phyloP scores from a whole-genome alignment of 1,139 yeast genomes.

The Candida gigantensis region DNA sequence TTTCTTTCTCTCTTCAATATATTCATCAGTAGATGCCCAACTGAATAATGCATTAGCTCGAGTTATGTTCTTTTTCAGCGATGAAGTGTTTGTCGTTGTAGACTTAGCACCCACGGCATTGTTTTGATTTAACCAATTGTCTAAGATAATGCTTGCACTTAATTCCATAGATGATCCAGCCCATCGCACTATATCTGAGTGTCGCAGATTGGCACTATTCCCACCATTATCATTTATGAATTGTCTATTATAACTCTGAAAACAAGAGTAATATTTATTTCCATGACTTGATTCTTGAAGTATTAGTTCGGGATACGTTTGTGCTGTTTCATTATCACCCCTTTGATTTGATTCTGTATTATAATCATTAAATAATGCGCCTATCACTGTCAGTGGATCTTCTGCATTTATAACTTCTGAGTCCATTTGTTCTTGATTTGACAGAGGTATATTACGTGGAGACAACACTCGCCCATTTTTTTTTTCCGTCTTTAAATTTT shows the following conservation, averaged over 20 bases:
- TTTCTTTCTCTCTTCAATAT: slow-evolving; percentile 34
- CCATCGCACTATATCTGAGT: slow-evolving; percentile 35
- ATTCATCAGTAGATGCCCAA: slow-evolving; percentile 49
- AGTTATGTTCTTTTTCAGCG: slow-evolving; percentile 4
- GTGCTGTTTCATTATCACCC: too few relatives aligned
- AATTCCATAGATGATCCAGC: slow-evolving; percentile 29
- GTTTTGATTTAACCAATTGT: slow-evolving; percentile 25
- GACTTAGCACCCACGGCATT: slow-evolving; percentile 1
- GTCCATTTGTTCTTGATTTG: too few relatives aligned
- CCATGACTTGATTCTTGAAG: slow-evolving; percentile 35
- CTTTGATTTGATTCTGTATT: neutral
- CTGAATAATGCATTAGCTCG: slow-evolving; percentile 39
- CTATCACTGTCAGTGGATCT: slow-evolving; percentile 8
- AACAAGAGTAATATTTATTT: slow-evolving; percentile 32
- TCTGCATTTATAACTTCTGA: neutral
- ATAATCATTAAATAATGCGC: slow-evolving; percentile 9
- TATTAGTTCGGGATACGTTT: slow-evolving; percentile 36
- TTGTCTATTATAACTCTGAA: slow-evolving; percentile 40
- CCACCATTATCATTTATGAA: slow-evolving; percentile 24
- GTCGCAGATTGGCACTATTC: slow-evolving; percentile 8
- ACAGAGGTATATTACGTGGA: too few relatives aligned
- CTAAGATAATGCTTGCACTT: slow-evolving; percentile 30
- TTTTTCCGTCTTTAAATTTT: too few relatives aligned
- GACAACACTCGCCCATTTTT: too few relatives aligned
- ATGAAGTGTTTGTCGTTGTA: slow-evolving; percentile 13